Evolutionary conservation across 2,329 filamentous ascomycete species (phyloP).

Genomic region (Microdochium paspali): DNA sequence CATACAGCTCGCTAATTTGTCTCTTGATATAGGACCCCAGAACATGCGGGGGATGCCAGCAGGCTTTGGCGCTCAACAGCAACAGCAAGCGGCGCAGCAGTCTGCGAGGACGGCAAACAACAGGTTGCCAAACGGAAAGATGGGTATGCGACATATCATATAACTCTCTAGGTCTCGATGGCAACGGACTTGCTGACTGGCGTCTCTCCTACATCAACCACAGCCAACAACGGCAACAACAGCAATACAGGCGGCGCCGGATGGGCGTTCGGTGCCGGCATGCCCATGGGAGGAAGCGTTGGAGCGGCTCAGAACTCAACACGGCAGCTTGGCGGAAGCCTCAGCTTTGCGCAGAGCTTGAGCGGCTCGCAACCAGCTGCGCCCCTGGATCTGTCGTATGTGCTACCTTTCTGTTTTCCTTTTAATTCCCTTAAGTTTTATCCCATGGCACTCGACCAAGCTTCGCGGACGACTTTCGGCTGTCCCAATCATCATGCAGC

Average conservation of each 20-base stretch:
- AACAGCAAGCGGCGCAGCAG: constrained; percentile 37
- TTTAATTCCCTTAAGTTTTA: background rate
- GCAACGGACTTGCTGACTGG: constrained; percentile 12
- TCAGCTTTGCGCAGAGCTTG: constrained; percentile 59
- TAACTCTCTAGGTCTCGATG: background rate
- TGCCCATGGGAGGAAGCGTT: constrained; percentile 43
- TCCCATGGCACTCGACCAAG: background rate
- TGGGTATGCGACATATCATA: constrained; percentile 36
- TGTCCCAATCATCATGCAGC: too few species aligned
- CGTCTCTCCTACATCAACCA: constrained; percentile 6
- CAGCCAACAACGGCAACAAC: constrained; percentile 29
- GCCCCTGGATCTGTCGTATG: constrained; percentile 56
- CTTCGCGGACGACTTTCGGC: background rate
- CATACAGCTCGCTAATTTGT: background rate
- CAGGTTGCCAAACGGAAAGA: constrained; percentile 56
- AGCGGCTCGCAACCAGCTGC: constrained; percentile 53
- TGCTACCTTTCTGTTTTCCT: constrained; percentile 17
- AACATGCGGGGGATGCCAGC: constrained; percentile 52
- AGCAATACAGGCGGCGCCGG: constrained; percentile 37
- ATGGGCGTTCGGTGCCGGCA: constrained; percentile 54
- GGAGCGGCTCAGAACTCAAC: constrained; percentile 42
- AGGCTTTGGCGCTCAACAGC: constrained; percentile 50
- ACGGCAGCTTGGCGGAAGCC: constrained; percentile 46
- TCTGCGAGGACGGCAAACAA: constrained; percentile 43
- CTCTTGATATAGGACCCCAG: constrained; percentile 36